phyloP scores from a whole-genome alignment of 129 eudicot genomes.

The Centrapalus pauciflorus region DNA sequence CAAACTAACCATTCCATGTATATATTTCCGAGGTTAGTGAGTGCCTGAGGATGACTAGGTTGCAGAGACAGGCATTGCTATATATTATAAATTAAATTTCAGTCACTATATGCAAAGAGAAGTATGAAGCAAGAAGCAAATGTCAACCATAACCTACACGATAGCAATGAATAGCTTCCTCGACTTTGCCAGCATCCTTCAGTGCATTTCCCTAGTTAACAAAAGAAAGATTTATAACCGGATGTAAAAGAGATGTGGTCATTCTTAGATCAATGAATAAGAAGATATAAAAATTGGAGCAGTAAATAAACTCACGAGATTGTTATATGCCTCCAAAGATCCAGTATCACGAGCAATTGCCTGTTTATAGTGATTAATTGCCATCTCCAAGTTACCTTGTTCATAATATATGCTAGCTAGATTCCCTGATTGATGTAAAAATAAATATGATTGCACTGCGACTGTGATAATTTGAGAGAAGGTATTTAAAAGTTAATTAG shows the following conservation, averaged over 20 bases:
- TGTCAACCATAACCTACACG: slow-evolving; percentile 48
- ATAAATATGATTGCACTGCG: not conserved
- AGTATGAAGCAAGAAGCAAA: not conserved
- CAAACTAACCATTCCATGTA: slow-evolving; percentile 91
- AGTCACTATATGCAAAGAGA: slow-evolving; percentile 14
- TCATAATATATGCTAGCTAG: slow-evolving; percentile 83
- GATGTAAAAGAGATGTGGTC: not conserved
- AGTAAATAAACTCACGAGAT: slow-evolving; percentile 47
- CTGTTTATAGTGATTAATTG: slow-evolving; percentile 71
- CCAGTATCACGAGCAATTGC: slow-evolving; percentile 83
- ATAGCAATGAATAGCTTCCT: slow-evolving; percentile 82
- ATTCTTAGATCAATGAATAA: not conserved
- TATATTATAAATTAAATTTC: no score
- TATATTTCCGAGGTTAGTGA: slow-evolving; percentile 93
- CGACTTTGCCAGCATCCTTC: slow-evolving; percentile 85
- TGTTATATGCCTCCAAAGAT: slow-evolving; percentile 92
- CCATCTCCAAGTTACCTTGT: slow-evolving; percentile 92
- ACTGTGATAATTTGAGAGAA: no score
- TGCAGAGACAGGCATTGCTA: slow-evolving; percentile 94
- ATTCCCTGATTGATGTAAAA: slow-evolving; percentile 50
- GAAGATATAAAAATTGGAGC: not conserved
- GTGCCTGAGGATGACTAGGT: slow-evolving; percentile 96
- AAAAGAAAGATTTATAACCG: not conserved
- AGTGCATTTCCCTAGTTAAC: slow-evolving; percentile 77
- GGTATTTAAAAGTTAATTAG: no score